Evolutionary conservation across 177 flowering plant genomes (phyloP).

Genomic region (Tripterygium wilfordii): DNA sequence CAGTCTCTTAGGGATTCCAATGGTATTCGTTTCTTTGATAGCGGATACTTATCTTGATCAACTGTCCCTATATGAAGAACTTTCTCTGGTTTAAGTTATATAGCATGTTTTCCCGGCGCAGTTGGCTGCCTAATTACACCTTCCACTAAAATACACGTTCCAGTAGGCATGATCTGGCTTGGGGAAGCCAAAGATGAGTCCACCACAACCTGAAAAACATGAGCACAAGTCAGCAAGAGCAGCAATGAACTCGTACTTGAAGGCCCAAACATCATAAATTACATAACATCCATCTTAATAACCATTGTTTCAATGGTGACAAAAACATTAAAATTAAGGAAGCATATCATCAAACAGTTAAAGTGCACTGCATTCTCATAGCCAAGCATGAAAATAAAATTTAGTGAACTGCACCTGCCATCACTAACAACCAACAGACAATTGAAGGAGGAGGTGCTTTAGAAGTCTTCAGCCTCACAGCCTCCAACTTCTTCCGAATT

Average conservation of each 20-base stretch:
- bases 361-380: neutral
- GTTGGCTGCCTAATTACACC: constrained; percentile 53
- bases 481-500: constrained; percentile 26
- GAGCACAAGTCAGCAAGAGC: too few species aligned
- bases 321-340: neutral
- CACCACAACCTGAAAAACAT: constrained; percentile 61
- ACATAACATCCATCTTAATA: too few species aligned
- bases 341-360: neutral
- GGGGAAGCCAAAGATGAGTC: constrained; percentile 51
- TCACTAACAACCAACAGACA: constrained; percentile 56
- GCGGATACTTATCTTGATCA: constrained; percentile 52
- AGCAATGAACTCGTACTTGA: too few species aligned
- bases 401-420: constrained; percentile 51
- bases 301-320: too few species aligned
- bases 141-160: constrained; percentile 79
- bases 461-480: neutral
- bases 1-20: constrained; percentile 46
- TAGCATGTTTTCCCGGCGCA: constrained; percentile 34
- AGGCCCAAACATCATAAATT: too few species aligned
- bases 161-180: constrained; percentile 39
- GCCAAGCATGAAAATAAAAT: neutral
- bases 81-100: constrained; percentile 70
- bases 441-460: constrained; percentile 34
- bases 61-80: constrained; percentile 71
- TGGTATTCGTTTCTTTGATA: constrained; percentile 62